phyloP scores from a whole-genome alignment of 2,329 filamentous ascomycete species.

The Ophiostoma sp. region DNA sequence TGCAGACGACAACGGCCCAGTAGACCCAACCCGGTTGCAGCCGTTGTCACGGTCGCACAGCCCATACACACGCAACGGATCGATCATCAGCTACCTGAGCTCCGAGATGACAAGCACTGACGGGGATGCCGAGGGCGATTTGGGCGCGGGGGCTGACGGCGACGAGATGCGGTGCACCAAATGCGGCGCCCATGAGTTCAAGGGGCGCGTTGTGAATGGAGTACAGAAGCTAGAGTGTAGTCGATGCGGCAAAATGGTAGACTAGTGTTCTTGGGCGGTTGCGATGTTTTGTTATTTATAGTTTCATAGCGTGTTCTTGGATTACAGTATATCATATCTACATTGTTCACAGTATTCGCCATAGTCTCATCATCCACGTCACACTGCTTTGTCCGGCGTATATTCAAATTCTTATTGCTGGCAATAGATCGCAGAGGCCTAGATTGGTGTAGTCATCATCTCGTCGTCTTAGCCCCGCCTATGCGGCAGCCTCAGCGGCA shows the following conservation, averaged over 20 bases:
- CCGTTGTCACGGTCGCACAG: neutral
- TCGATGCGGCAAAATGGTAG: conserved; percentile 41
- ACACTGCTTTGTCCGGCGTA: too few relatives aligned
- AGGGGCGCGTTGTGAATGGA: conserved; percentile 50
- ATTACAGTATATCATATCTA: neutral
- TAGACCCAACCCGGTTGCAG: neutral
- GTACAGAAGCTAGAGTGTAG: conserved; percentile 57
- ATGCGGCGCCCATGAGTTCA: conserved; percentile 59
- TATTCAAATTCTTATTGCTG: too few relatives aligned
- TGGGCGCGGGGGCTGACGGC: conserved; percentile 13
- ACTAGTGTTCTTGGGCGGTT: neutral
- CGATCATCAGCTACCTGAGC: conserved; percentile 51
- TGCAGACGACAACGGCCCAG: conserved; percentile 9
- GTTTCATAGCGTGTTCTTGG: neutral
- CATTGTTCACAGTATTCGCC: neutral
- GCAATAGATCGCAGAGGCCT: too few relatives aligned
- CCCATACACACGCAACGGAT: conserved; percentile 30
- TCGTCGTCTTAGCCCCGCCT: neutral
- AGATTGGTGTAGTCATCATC: too few relatives aligned
- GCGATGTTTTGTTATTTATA: neutral
- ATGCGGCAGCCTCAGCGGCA: neutral
- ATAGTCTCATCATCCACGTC: neutral
- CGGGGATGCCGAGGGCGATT: conserved; percentile 17
- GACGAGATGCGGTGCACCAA: conserved; percentile 47
- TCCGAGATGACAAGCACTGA: conserved; percentile 46